A percentile compares a stretch with the other conserved stretches of the same genome.
Conservation (phyloP, 805 yeast genomes). For the Saccharomycopsis fermentans region DNA sequence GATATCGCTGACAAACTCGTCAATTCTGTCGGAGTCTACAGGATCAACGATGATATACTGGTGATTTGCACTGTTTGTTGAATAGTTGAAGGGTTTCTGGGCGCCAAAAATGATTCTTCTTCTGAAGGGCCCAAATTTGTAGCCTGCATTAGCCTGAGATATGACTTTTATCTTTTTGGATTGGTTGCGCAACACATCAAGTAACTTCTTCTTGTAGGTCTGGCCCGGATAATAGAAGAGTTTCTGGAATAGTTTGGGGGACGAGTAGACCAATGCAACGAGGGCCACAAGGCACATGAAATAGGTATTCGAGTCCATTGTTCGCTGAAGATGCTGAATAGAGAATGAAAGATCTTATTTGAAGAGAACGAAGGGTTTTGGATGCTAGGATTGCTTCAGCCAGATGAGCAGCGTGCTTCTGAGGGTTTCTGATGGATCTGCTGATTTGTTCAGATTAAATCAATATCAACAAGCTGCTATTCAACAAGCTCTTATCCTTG, state of each 20-base stretch:
- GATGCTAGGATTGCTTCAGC: too few species aligned
- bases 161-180: neutral
- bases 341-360: too few species aligned
- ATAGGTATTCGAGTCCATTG: too few species aligned
- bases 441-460: too few species aligned
- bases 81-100: slow-evolving; percentile 6
- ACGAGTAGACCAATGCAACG: neutral
- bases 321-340: too few species aligned
- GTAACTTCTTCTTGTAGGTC: neutral
- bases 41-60: neutral
- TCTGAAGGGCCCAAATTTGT: slow-evolving; percentile 10
- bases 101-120: slow-evolving; percentile 7
- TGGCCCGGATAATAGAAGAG: neutral
- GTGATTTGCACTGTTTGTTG: slow-evolving; percentile 1
- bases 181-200: neutral
- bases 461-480: too few species aligned
- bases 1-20: slow-evolving; percentile 7
- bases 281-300: neutral
- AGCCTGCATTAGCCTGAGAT: slow-evolving; percentile 1
- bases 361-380: too few species aligned
- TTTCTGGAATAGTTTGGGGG: neutral
- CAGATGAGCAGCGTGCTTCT: too few species aligned
- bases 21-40: neutral
- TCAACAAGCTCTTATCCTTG: too few species aligned
- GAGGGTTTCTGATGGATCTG: too few species aligned